Evolutionary conservation across 2,329 filamentous ascomycete genomes (phyloP), one percentile per base, ranked within the genome.

Genomic region (Fusarium equiseti): DNA sequence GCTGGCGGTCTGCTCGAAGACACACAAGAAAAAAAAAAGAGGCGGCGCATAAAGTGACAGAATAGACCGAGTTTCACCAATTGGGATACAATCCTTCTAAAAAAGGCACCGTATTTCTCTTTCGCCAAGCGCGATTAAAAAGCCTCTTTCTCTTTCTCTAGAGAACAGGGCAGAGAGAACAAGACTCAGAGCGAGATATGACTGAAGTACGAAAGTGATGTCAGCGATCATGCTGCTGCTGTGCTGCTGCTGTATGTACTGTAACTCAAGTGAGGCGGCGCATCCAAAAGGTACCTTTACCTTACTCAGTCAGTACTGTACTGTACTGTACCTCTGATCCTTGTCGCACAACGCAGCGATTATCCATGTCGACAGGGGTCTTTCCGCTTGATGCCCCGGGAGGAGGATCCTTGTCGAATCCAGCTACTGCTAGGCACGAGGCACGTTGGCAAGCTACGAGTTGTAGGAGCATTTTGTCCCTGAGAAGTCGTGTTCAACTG

Each of bases 331-430:
- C 26, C 44, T 27, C 32, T 50, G 54, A 38, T 54, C 56, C 64
- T 54, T 54, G 51, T 45, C 31, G 48, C 59, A 71, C 55, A 61
- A 57, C 60, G 52, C 68, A 68, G 59, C 56, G 31, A 49, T 58
- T 16, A 53, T 68, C 72, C 72, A 64, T 71, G 72, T 67, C 70
- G 64, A 73, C 68, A 65, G 64, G 63, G 72, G 59, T 65, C 49
- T 59, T 62, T 62, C 54, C 61, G 57, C 70, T 52, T 68, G 62
- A 50, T 60, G 51, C 66, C 59, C 63, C 53, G 59, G 59, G 49
- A 58, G 51, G 40, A 48, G 42, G 59, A 71, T 65, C 67, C 70
- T 66, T 31, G 63, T 46, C 66, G 50, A 57, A 48, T 59, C 52
- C 54, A 67, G 55, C 63, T 32, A 15, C 45, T 27, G 45, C 45